A percentile compares a stretch with the other conserved stretches of the same genome.
Evolutionary conservation across 140 eudicot species (phyloP).

Genomic region (Anethum foeniculum): DNA sequence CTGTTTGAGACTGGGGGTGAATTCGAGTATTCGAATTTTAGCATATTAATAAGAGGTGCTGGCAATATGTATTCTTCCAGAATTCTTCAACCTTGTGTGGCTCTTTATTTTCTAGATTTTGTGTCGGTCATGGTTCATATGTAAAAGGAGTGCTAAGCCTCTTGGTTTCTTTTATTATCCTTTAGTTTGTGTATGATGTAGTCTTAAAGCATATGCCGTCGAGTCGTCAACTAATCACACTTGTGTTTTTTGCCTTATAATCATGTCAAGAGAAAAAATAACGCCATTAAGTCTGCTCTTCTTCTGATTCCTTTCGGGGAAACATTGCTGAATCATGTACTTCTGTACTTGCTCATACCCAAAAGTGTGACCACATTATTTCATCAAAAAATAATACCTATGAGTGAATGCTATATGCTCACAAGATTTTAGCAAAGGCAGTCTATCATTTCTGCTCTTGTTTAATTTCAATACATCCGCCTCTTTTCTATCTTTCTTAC

Average conservation of each 20-base stretch:
- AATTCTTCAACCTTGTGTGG: not conserved
- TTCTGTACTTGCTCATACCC: not conserved
- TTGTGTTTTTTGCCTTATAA: not conserved
- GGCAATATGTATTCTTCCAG: not conserved
- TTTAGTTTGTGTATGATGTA: not conserved
- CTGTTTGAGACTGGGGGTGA: constrained; percentile 25
- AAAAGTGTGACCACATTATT: not conserved
- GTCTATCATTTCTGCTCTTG: not conserved
- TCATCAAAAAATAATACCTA: not conserved
- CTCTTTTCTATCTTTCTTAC: not conserved
- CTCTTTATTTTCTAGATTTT: not conserved
- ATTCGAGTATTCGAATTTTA: not conserved
- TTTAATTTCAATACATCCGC: not conserved
- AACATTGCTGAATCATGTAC: not conserved
- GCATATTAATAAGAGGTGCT: constrained; percentile 36
- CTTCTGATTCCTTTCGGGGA: not conserved
- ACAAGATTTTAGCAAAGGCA: not conserved
- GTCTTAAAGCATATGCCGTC: not conserved
- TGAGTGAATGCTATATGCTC: not conserved
- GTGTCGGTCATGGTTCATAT: not conserved
- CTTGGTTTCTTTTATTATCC: not conserved
- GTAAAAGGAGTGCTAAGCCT: not conserved
- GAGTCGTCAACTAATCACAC: not conserved
- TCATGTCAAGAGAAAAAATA: not conserved
- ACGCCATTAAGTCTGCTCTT: no score